Base-by-base conservation (phyloP, 768 basidiomycete genomes). In the Psilocybe azurescens region DNA sequence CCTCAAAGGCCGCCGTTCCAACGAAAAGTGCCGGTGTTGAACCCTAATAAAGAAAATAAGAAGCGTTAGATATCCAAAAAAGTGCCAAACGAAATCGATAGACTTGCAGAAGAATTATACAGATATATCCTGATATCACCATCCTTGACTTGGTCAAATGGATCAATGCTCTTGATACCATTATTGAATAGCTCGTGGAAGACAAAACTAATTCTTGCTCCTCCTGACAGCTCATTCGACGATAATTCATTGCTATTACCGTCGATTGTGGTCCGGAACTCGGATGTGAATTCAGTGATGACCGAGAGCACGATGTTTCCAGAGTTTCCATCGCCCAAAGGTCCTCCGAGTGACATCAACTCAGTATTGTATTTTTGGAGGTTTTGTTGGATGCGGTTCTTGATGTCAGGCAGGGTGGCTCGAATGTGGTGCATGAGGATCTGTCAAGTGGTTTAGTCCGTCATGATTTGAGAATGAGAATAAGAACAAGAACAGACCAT, bases 371-470 rank as follows among this genome's bases (percentile, higher is more conserved):
- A 98, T 72, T 96, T 97, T 76, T 89, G 85, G 51, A 96, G 83
- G 70, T 98, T 95, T 63, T 90, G 85, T n/a, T 89, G 83, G 73
- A 99, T 99, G 69, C 96, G 89, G 14, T 88, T 86, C 80, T 99
- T 99, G 83, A 99, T 99, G 73, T 99, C 97, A 33, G 97, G 97
- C n/a, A 99, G 85, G 20, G 95, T 97, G 56, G 93, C 87, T 59
- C 94, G 93, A 74, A 99, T 98, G 77, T 99, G 97, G 77, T 97
- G 95, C 96, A 99, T 99, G 56, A 99, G 88, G 72, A 99, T 97
- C 95, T 97, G 61, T 16, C 49, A 7, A 53, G 20, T 29, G 24
- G 14, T 53, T 32, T 58, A 49, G 18, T 18, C 8, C 30, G 5
- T 29, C 29, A 59, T 32, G 38, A 39, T 16, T 24, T 24, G 39